Evolutionary conservation across 495 filamentous ascomycete genomes (phyloP).

Genomic region (Aspergillus saccharolyticus): DNA sequence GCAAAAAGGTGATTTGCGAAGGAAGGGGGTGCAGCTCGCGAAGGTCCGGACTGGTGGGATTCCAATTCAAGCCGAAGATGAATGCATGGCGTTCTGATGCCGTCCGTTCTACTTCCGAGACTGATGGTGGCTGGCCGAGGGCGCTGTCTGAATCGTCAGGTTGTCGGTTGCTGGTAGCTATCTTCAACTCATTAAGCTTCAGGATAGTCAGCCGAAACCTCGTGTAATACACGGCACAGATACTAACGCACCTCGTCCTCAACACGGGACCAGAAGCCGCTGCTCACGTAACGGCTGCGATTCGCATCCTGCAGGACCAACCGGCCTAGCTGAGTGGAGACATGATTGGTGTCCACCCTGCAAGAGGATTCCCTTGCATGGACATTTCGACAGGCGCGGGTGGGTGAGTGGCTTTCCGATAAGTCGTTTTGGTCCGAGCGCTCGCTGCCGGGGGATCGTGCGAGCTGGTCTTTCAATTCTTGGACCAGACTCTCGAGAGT

Average conservation of each 20-base stretch:
- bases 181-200: neutral
- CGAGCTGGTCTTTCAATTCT: neutral
- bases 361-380: neutral
- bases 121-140: constrained; percentile 20
- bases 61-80: constrained; percentile 46
- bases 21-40: constrained; percentile 38
- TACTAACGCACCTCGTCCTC: neutral
- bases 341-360: neutral
- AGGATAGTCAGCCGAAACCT: neutral
- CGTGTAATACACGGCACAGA: neutral
- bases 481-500: neutral
- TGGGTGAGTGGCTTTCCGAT: neutral
- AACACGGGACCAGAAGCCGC: neutral
- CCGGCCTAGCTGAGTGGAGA: neutral
- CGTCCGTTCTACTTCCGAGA: constrained; percentile 34
- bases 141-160: neutral
- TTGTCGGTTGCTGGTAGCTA: neutral
- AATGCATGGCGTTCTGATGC: constrained; percentile 51
- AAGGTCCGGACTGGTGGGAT: constrained; percentile 17
- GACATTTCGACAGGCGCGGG: neutral
- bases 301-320: neutral
- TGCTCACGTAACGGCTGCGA: neutral
- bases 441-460: neutral
- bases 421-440: neutral
- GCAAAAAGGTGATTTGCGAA: constrained; percentile 47